Conservation (phyloP, 345 rosid genomes). For the Linum lewisii region DNA sequence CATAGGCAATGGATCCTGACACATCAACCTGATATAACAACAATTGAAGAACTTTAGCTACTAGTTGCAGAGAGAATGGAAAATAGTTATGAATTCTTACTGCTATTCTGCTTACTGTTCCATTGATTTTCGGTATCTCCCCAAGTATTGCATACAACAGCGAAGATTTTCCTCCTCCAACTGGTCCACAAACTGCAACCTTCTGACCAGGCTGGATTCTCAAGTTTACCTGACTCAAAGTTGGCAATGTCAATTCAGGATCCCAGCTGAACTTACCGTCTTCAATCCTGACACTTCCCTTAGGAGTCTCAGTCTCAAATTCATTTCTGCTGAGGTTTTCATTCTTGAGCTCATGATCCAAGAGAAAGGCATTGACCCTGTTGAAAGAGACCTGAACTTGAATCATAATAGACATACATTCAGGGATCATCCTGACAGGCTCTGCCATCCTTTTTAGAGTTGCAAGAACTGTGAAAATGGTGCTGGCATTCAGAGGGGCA, state of each 20-base stretch:
- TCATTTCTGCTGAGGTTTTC: slow-evolving; percentile 23
- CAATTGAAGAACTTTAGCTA: not conserved
- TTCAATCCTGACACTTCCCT: slow-evolving; percentile 30
- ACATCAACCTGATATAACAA: slow-evolving; percentile 35
- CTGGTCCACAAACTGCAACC: slow-evolving; percentile 72
- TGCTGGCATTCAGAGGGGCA: slow-evolving; percentile 61
- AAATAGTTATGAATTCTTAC: not conserved
- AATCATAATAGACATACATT: slow-evolving; percentile 56
- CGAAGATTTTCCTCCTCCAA: slow-evolving; percentile 77
- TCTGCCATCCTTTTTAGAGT: slow-evolving; percentile 50
- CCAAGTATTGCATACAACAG: slow-evolving; percentile 52
- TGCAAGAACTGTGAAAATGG: slow-evolving; percentile 69
- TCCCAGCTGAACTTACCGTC: slow-evolving; percentile 69
- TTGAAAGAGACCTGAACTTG: slow-evolving; percentile 62
- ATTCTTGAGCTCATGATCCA: slow-evolving; percentile 48
- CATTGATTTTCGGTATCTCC: slow-evolving; percentile 59
- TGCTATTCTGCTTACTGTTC: slow-evolving; percentile 36
- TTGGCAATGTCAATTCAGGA: slow-evolving; percentile 29
- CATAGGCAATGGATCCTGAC: slow-evolving; percentile 56
- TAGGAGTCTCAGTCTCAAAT: slow-evolving; percentile 10
- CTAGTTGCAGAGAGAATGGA: slow-evolving; percentile 3
- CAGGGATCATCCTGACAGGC: slow-evolving; percentile 62
- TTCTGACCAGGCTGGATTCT: slow-evolving; percentile 42
- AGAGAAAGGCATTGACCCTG: slow-evolving; percentile 45
- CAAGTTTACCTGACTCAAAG: slow-evolving; percentile 35